These are phyloP conservation scores for Boletus fagicola DNA, from an alignment of 768 basidiomycete genomes.

Conservation along the genomic window DNA sequence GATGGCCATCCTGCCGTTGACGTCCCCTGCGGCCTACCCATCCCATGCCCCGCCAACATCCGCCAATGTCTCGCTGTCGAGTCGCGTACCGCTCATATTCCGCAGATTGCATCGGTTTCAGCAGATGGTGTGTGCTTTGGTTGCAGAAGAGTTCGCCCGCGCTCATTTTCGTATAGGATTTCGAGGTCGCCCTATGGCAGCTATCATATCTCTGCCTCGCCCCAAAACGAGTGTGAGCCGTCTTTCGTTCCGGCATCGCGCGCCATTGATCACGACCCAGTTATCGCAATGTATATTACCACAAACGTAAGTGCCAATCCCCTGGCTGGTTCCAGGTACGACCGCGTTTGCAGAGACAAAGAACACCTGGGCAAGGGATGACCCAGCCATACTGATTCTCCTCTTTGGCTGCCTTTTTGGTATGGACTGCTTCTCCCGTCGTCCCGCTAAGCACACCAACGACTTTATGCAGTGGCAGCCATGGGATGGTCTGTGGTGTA, in stretches of 20 bases:
- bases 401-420: slow-evolving; percentile 76
- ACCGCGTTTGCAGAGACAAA: slow-evolving; percentile 71
- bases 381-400: slow-evolving; percentile 91
- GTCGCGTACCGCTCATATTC: slow-evolving; percentile 77
- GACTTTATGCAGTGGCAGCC: slow-evolving; percentile 58
- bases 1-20: slow-evolving; percentile 36
- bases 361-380: slow-evolving; percentile 97
- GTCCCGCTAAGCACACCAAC: neutral
- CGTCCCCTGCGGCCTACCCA: slow-evolving; percentile 26
- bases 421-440: slow-evolving; percentile 26
- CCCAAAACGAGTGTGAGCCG: slow-evolving; percentile 81
- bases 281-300: slow-evolving; percentile 96
- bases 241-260: neutral
- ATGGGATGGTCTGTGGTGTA: slow-evolving; percentile 87
- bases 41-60: slow-evolving; percentile 17
- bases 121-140: slow-evolving; percentile 65
- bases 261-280: slow-evolving; percentile 38
- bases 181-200: slow-evolving; percentile 96
- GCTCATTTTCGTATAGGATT: slow-evolving; percentile 60
- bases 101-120: slow-evolving; percentile 76
- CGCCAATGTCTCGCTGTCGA: slow-evolving; percentile 32
- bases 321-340: neutral
- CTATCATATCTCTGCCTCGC: slow-evolving; percentile 90
- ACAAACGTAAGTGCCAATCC: slow-evolving; percentile 68
- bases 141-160: neutral